Conservation (phyloP, 495 filamentous ascomycete species). For the Penicillium antarcticum region DNA sequence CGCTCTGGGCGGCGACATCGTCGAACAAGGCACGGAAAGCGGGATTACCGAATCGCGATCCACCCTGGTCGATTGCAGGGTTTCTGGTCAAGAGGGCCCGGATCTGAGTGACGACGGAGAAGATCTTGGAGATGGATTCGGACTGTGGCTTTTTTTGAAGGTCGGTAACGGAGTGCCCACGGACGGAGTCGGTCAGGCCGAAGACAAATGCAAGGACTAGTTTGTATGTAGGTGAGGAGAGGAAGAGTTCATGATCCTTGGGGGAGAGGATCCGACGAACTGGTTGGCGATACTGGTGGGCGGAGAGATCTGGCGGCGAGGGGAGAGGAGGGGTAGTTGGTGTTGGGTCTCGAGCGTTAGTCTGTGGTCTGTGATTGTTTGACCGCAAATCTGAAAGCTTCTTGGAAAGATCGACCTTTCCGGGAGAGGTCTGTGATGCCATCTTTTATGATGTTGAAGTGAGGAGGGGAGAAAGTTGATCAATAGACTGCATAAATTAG, state of each 20-base stretch:
- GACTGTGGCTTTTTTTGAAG: constrained; percentile 52
- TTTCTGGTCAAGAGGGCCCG: constrained; percentile 58
- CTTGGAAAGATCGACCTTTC: constrained; percentile 56
- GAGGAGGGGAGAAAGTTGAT: constrained; percentile 5
- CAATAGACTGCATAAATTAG: not conserved
- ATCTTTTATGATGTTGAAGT: constrained; percentile 17
- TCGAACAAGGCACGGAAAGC: constrained; percentile 83
- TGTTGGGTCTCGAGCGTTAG: constrained; percentile 55
- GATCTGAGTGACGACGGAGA: constrained; percentile 66
- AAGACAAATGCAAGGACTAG: constrained; percentile 84
- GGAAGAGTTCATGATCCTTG: constrained; percentile 78
- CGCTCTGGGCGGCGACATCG: constrained; percentile 53
- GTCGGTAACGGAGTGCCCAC: constrained; percentile 69
- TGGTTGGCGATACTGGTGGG: constrained; percentile 61
- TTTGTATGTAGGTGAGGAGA: constrained; percentile 70
- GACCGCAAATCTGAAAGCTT: constrained; percentile 68
- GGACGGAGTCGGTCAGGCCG: constrained; percentile 75
- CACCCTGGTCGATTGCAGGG: constrained; percentile 79
- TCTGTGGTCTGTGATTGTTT: constrained; percentile 50
- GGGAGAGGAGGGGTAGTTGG: constrained; percentile 72
- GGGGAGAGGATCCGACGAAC: constrained; percentile 73
- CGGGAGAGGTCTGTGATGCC: constrained; percentile 24
- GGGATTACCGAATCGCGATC: constrained; percentile 92
- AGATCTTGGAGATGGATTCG: constrained; percentile 57
- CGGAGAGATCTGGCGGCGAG: constrained; percentile 61